Evolutionary conservation across 2,329 filamentous ascomycete species (phyloP).

Genomic region (Neurospora sp.): DNA sequence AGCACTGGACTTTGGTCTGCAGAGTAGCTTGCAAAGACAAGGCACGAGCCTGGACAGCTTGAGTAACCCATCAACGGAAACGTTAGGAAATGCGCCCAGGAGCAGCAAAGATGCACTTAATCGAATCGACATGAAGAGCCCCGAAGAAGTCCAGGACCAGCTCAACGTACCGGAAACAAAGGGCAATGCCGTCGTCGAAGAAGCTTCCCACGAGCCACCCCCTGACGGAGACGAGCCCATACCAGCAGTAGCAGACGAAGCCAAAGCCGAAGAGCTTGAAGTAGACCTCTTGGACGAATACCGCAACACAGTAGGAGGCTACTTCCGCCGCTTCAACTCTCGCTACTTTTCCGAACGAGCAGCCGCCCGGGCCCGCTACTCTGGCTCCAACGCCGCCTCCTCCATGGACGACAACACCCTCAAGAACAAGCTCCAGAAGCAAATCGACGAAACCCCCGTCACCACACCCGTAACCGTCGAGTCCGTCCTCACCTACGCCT

Average conservation of each 20-base stretch:
- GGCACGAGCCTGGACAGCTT: not conserved
- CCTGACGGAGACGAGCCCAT: slow-evolving; percentile 32
- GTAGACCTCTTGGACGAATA: slow-evolving; percentile 64
- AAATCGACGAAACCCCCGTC: slow-evolving; percentile 14
- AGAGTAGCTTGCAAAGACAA: slow-evolving; percentile 54
- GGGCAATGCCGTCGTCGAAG: slow-evolving; percentile 23
- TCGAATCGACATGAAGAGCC: slow-evolving; percentile 38
- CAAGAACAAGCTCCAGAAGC: not conserved
- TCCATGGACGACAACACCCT: not conserved
- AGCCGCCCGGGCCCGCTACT: slow-evolving; percentile 13
- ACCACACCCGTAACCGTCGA: slow-evolving; percentile 51
- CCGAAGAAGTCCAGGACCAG: slow-evolving; percentile 33
- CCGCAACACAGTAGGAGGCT: slow-evolving; percentile 79
- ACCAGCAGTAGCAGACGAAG: slow-evolving; percentile 40
- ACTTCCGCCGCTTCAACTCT: slow-evolving; percentile 85
- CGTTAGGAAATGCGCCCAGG: slow-evolving; percentile 14
- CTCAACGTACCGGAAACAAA: slow-evolving; percentile 26
- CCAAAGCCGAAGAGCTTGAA: slow-evolving; percentile 59
- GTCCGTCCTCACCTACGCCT: slow-evolving; percentile 79
- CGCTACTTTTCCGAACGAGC: slow-evolving; percentile 51
- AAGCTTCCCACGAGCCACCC: slow-evolving; percentile 27
- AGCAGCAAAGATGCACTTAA: slow-evolving; percentile 17
- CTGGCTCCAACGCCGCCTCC: not conserved
- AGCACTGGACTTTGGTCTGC: slow-evolving; percentile 63
- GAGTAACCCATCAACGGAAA: not conserved